Base-by-base conservation (phyloP, 257 asterid species). In the Nicotiana sylvestris region DNA sequence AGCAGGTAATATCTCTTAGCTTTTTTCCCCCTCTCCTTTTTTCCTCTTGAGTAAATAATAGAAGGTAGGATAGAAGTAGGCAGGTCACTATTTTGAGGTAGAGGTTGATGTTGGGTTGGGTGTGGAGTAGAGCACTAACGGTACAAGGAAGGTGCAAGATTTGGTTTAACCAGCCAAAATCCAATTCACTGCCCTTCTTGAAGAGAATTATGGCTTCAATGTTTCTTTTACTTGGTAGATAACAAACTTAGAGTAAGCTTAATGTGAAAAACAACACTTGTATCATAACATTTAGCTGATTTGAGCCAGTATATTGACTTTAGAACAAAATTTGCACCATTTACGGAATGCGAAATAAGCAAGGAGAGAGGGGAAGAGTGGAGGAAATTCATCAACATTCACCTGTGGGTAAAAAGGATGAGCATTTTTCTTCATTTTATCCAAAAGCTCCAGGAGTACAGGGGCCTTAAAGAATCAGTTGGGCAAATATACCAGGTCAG, bases 321-420 rank as follows among this genome's bases (percentile, higher is more conserved):
- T 29, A 13, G 1, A 16, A 0, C 17, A 4, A 16, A 43, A 4
- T 30, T 27, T 74, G 12, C 43, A 51, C 29, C 46, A 51, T 76
- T 76, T 27, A 6, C 1, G 17, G 64, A 4, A 51, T 7, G 65
- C 6, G 62, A 29, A 76, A 76, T 1, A 51, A 76, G 64, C 9
- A 76, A 13, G 43, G 64, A 29, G 65, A 27, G 4, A 8, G 62
- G 46, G 10, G 4, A 33, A 74, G 16, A 3, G n/a, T 27, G 62
- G 27, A 74, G 43, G 3, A 32, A 43, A 74, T 2, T 76, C 9
- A 29, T 11, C 12, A 35, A 32, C 3, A 76, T 27, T 86, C 87
- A 93, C 98, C 95, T 95, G 97, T 27, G 99, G 99, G 82, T 90
- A 93, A 55, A 82, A 82, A 74, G 91, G 77, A 84, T 79, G 87